Evolutionary conservation across 495 filamentous ascomycete genomes (phyloP).

Genomic region (Tetracladium setigerum): DNA sequence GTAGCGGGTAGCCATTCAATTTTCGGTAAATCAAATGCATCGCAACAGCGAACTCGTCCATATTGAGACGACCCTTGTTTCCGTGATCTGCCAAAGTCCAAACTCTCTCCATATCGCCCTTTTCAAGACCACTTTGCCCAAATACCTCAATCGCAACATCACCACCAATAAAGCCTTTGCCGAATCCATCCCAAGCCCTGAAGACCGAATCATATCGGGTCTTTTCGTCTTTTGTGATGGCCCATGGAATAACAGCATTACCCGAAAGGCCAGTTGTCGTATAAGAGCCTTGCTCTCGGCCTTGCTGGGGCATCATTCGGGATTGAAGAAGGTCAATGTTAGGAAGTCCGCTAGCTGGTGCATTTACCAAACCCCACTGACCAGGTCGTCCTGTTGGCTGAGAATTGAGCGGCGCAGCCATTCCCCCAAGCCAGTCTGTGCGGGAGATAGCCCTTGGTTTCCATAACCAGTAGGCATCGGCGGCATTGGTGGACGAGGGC

Average conservation of each 20-base stretch:
- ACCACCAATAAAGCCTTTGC: constrained; percentile 87
- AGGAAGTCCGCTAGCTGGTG: constrained; percentile 79
- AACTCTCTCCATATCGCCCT: constrained; percentile 79
- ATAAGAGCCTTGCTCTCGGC: constrained; percentile 78
- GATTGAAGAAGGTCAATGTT: constrained; percentile 91
- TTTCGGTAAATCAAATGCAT: constrained; percentile 99
- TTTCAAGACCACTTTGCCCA: constrained; percentile 88
- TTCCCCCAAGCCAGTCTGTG: constrained; percentile 44
- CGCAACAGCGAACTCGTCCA: constrained; percentile 97
- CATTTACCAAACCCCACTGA: constrained; percentile 97
- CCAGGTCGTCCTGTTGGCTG: constrained; percentile 96
- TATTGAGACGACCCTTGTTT: constrained; percentile 87
- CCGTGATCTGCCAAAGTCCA: constrained; percentile 94
- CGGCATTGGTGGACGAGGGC: constrained; percentile 83
- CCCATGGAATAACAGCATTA: constrained; percentile 95
- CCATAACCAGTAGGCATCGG: constrained; percentile 87
- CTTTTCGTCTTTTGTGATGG: constrained; percentile 98
- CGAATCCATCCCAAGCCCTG: constrained; percentile 92
- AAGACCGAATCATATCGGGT: constrained; percentile 94
- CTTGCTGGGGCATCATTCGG: constrained; percentile 96
- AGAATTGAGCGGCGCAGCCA: constrained; percentile 62
- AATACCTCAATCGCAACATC: constrained; percentile 96
- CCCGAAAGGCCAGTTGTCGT: constrained; percentile 83
- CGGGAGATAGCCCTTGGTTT: constrained; percentile 51
- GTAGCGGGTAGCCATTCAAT: constrained; percentile 90